Conservation (phyloP, 345 rosid genomes). For the Brassica rapa region DNA sequence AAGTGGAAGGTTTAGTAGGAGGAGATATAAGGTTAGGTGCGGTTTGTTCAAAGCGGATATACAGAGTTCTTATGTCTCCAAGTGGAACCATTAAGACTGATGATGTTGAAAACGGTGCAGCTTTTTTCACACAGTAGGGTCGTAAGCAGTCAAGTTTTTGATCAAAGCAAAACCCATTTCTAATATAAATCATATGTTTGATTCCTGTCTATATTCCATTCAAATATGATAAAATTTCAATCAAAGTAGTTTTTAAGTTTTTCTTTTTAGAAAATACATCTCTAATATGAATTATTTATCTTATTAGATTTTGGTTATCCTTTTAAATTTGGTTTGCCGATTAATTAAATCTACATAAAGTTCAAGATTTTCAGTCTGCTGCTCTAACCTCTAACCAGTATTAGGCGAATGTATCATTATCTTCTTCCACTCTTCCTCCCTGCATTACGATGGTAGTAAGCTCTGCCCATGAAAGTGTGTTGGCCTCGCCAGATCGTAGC, state of each 20-base stretch:
- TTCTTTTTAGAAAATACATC: too few relatives aligned
- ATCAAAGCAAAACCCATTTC: neutral
- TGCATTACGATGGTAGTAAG: too few relatives aligned
- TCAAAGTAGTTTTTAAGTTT: neutral
- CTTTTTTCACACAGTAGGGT: slow-evolving; percentile 48
- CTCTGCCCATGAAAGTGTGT: too few relatives aligned
- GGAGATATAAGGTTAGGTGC: slow-evolving; percentile 78
- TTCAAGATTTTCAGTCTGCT: too few relatives aligned
- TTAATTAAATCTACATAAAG: too few relatives aligned
- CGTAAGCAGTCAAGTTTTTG: neutral
- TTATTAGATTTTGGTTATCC: too few relatives aligned
- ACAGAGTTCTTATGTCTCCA: slow-evolving; percentile 80
- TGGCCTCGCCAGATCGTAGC: too few relatives aligned
- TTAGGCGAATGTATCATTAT: too few relatives aligned
- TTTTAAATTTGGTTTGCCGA: too few relatives aligned
- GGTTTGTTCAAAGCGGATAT: slow-evolving; percentile 84
- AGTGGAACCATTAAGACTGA: slow-evolving; percentile 72
- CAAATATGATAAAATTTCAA: neutral
- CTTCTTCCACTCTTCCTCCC: too few relatives aligned
- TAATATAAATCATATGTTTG: neutral
- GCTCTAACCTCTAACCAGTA: too few relatives aligned
- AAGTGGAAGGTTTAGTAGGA: slow-evolving; percentile 65
- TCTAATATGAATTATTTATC: too few relatives aligned
- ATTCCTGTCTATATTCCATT: neutral
- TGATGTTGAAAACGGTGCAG: slow-evolving; percentile 90